These are phyloP conservation scores for Umbilicaria muhlenbergii DNA, from an alignment of 495 filamentous ascomycete genomes.

Conservation along the genomic window DNA sequence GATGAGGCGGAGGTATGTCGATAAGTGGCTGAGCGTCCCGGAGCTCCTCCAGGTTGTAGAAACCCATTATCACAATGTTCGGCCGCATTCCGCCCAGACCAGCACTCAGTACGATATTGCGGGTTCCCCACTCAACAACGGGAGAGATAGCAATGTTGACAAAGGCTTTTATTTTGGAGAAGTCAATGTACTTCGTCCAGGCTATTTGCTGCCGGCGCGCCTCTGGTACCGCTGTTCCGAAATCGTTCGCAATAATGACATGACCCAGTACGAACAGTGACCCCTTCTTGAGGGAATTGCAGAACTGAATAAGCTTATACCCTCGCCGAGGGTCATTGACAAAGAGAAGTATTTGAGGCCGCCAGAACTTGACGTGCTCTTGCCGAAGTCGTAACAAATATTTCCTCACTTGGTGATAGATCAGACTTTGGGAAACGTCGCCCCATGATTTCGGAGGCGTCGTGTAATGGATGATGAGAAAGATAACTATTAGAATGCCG, in stretches of 20 bases:
- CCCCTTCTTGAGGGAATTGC: slow-evolving; percentile 82
- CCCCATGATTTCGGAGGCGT: slow-evolving; percentile 81
- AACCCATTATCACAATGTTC: slow-evolving; percentile 59
- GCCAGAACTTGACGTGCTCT: slow-evolving; percentile 88
- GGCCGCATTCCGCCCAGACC: slow-evolving; percentile 84
- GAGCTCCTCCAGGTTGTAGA: slow-evolving; percentile 24
- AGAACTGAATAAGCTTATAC: slow-evolving; percentile 74
- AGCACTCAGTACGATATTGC: slow-evolving; percentile 67
- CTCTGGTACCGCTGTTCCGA: slow-evolving; percentile 61
- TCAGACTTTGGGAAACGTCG: slow-evolving; percentile 76
- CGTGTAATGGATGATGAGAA: slow-evolving; percentile 71
- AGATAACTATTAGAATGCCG: slow-evolving; percentile 55
- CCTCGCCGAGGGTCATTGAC: slow-evolving; percentile 68
- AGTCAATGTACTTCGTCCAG: slow-evolving; percentile 78
- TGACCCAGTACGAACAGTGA: slow-evolving; percentile 74
- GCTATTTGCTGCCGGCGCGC: slow-evolving; percentile 63
- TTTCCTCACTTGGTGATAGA: slow-evolving; percentile 85
- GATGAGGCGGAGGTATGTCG: slow-evolving; percentile 22
- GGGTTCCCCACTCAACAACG: slow-evolving; percentile 67
- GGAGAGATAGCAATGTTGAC: slow-evolving; percentile 74
- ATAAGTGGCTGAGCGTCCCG: slow-evolving; percentile 37
- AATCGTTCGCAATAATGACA: slow-evolving; percentile 74
- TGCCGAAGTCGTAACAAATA: slow-evolving; percentile 69
- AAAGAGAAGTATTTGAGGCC: slow-evolving; percentile 70
- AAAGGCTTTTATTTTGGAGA: slow-evolving; percentile 78